These are phyloP conservation scores for Candida chauliodis DNA, from an alignment of 805 yeast genomes.

Conservation along the genomic window DNA sequence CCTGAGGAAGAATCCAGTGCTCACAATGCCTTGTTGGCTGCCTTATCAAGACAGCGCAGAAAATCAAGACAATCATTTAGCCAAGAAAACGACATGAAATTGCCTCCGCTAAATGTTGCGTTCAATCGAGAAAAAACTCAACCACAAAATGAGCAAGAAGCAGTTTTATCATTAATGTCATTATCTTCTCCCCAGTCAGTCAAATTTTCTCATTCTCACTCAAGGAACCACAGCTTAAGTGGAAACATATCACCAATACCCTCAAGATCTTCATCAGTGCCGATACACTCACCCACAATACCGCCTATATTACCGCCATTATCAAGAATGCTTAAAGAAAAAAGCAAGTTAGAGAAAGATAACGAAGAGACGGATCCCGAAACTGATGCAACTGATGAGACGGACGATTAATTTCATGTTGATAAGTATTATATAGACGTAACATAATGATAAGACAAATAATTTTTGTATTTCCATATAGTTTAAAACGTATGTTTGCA, in stretches of 20 bases:
- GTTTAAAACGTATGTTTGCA: too few relatives aligned
- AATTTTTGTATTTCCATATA: too few relatives aligned
- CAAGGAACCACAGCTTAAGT: conserved; percentile 26
- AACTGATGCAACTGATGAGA: conserved; percentile 22
- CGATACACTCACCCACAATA: conserved; percentile 11
- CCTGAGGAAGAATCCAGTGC: conserved; percentile 42
- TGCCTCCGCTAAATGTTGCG: conserved; percentile 31
- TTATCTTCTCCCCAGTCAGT: conserved; percentile 47
- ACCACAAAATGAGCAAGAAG: conserved; percentile 45
- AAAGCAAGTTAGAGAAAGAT: conserved; percentile 15
- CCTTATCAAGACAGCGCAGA: conserved; percentile 29
- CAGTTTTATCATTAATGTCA: conserved; percentile 53
- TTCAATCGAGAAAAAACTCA: conserved; percentile 9
- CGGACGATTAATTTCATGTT: conserved; percentile 8
- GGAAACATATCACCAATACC: conserved; percentile 25
- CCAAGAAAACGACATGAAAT: conserved; percentile 12
- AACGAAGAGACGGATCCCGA: conserved; percentile 37
- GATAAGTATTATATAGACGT: not conserved
- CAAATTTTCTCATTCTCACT: conserved; percentile 25
- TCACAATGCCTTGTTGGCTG: conserved; percentile 42
- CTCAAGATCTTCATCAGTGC: conserved; percentile 23
- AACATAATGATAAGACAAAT: not conserved
- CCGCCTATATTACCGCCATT: conserved; percentile 27
- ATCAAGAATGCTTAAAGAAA: conserved; percentile 15
- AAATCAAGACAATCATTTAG: conserved; percentile 20